A percentile compares a stretch with the other conserved stretches of the same genome.
Conservation (phyloP, 2,329 filamentous ascomycete species). For the Diaporthe australafricana region DNA sequence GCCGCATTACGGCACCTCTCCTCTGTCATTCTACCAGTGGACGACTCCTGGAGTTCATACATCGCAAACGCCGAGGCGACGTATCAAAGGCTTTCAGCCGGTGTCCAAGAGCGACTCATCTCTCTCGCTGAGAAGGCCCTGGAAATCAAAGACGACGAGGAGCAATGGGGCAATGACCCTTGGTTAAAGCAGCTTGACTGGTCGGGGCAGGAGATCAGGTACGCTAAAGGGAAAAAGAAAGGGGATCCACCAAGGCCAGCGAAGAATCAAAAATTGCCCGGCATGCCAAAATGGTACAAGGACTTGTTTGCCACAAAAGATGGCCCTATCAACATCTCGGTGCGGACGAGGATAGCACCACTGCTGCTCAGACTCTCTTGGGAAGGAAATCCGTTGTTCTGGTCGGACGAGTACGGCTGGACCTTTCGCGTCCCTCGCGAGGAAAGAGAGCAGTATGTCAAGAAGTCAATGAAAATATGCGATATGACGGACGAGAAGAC, state of each 20-base stretch:
- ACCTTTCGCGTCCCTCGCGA: constrained; percentile 80
- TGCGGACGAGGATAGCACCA: constrained; percentile 88
- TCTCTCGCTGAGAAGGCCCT: constrained; percentile 82
- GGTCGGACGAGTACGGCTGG: constrained; percentile 95
- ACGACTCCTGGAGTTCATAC: constrained; percentile 89
- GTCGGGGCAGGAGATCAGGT: constrained; percentile 91
- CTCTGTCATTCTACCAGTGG: constrained; percentile 89
- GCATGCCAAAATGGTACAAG: constrained; percentile 97
- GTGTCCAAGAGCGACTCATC: constrained; percentile 81
- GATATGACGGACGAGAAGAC: constrained; percentile 83
- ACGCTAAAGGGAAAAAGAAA: constrained; percentile 93
- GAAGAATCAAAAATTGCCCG: constrained; percentile 89
- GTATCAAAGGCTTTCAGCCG: constrained; percentile 80
- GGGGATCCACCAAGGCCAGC: constrained; percentile 80
- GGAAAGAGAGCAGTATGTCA: constrained; percentile 73
- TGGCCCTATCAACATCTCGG: constrained; percentile 79
- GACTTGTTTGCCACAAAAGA: constrained; percentile 81
- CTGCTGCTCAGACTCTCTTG: constrained; percentile 86
- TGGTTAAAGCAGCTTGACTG: constrained; percentile 96
- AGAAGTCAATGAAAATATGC: constrained; percentile 79
- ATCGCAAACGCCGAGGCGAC: constrained; percentile 85
- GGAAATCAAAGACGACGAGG: constrained; percentile 75
- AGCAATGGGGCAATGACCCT: constrained; percentile 81
- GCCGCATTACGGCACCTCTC: constrained; percentile 93
- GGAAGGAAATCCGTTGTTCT: constrained; percentile 90